Percentiles rank a stretch among this genome's conserved stretches.
These are phyloP conservation scores for Kwoniella dendrophila DNA, from an alignment of 768 basidiomycete genomes.

Conservation along the genomic window DNA sequence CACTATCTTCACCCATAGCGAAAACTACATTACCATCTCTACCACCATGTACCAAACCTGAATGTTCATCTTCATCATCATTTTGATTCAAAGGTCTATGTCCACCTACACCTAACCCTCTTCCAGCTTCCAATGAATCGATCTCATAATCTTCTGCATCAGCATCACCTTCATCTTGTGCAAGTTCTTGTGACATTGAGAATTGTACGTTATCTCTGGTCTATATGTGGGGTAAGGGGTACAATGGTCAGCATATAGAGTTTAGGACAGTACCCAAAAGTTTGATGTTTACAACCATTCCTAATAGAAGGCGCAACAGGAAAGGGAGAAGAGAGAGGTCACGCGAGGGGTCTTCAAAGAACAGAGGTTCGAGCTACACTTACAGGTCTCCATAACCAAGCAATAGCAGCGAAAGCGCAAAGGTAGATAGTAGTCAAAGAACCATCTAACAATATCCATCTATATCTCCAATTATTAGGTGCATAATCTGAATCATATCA, in stretches of 20 bases:
- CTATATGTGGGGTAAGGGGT: conserved; percentile 21
- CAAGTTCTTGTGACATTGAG: conserved; percentile 93
- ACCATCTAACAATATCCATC: conserved; percentile 97
- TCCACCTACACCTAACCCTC: conserved; percentile 62
- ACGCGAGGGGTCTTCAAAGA: too few species aligned
- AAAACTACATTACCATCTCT: conserved; percentile 46
- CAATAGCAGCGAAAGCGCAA: conserved; percentile 73
- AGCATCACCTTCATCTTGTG: conserved; percentile 62
- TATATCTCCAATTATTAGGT: conserved; percentile 80
- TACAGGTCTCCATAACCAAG: conserved; percentile 86
- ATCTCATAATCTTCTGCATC: conserved; percentile 49
- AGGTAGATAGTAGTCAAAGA: conserved; percentile 90
- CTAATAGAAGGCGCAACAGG: too few species aligned
- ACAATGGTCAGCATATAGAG: neutral
- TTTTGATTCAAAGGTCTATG: conserved; percentile 74
- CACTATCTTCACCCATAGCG: conserved; percentile 52
- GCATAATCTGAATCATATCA: conserved; percentile 69
- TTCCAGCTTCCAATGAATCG: conserved; percentile 34
- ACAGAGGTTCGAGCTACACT: conserved; percentile 21
- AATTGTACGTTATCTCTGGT: conserved; percentile 60
- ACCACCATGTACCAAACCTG: conserved; percentile 13
- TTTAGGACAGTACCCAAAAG: too few species aligned
- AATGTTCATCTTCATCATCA: conserved; percentile 32
- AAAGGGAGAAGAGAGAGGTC: too few species aligned
- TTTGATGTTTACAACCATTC: too few species aligned